A percentile compares a stretch with the other conserved stretches of the same genome.
Evolutionary conservation across 768 basidiomycete genomes (phyloP).

Genomic region (Leccinum uliginosum): DNA sequence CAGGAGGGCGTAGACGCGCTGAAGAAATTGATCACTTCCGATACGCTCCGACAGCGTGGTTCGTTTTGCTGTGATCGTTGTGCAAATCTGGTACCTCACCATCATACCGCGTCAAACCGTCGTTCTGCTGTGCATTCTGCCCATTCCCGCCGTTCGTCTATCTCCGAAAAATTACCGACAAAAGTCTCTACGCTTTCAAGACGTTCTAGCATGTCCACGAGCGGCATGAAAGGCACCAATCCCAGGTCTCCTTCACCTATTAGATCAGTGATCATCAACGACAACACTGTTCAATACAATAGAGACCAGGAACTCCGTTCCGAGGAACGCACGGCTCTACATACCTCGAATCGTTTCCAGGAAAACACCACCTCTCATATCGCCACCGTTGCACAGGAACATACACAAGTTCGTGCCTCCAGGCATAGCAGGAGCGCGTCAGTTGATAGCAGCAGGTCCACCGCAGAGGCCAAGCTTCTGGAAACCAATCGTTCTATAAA

Average conservation of each 20-base stretch:
- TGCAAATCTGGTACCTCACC: conserved; percentile 31
- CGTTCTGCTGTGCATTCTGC: conserved; percentile 24
- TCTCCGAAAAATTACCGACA: conserved; percentile 16
- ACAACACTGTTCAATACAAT: conserved; percentile 7
- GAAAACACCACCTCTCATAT: conserved; percentile 12
- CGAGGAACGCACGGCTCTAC: conserved; percentile 17
- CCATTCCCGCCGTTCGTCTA: conserved; percentile 25
- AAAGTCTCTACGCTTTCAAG: conserved; percentile 14
- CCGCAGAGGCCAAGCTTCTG: conserved; percentile 12
- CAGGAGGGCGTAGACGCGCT: conserved; percentile 33
- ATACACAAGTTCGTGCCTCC: conserved; percentile 9
- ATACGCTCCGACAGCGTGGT: conserved; percentile 23
- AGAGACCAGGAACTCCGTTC: conserved; percentile 11
- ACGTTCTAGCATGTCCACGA: conserved; percentile 15
- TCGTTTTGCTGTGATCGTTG: conserved; percentile 34
- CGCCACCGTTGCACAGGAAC: conserved; percentile 9
- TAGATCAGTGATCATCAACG: conserved; percentile 11
- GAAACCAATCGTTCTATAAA: conserved; percentile 28
- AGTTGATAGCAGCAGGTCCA: conserved; percentile 15
- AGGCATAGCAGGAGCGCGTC: conserved; percentile 13
- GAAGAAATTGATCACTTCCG: conserved; percentile 18
- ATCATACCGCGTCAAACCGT: conserved; percentile 26
- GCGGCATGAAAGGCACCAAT: neutral
- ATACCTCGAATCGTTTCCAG: conserved; percentile 10
- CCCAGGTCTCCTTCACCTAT: conserved; percentile 10